Conservation (phyloP, 257 asterid genomes). For the Jacaranda copaia region DNA sequence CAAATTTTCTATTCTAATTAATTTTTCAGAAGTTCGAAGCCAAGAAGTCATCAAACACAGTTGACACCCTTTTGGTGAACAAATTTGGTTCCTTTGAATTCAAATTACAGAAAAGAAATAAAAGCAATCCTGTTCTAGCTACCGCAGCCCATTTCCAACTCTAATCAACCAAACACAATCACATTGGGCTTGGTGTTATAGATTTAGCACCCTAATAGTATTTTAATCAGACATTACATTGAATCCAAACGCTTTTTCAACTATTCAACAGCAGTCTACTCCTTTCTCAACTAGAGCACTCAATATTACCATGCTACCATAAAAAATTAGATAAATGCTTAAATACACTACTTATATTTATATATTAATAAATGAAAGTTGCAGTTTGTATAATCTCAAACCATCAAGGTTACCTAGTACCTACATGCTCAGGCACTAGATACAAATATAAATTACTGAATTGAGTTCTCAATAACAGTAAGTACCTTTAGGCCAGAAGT, state of each 20-base stretch:
- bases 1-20: conserved; percentile 17
- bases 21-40: conserved; percentile 22
- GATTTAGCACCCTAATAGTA: neutral
- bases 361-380: neutral
- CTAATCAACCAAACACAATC: conserved; percentile 21
- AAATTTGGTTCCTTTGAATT: conserved; percentile 7
- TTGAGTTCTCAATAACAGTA: neutral
- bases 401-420: conserved; percentile 12
- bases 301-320: neutral
- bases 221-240: neutral
- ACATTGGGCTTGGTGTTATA: neutral
- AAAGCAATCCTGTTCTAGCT: conserved; percentile 1
- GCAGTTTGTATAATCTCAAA: neutral
- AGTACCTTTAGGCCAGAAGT: conserved; percentile 6
- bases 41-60: neutral
- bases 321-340: neutral
- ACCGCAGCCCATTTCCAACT: conserved; percentile 20
- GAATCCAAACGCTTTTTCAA: neutral
- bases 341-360: neutral
- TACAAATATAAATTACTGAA: conserved; percentile 18
- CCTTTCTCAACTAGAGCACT: neutral
- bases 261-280: conserved; percentile 9
- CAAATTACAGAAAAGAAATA: conserved; percentile 13
- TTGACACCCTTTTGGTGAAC: neutral
- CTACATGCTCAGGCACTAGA: conserved; percentile 1